Base-by-base conservation (phyloP, 176 grass and related monocot species). In the Echinochloa phyllopogon region DNA sequence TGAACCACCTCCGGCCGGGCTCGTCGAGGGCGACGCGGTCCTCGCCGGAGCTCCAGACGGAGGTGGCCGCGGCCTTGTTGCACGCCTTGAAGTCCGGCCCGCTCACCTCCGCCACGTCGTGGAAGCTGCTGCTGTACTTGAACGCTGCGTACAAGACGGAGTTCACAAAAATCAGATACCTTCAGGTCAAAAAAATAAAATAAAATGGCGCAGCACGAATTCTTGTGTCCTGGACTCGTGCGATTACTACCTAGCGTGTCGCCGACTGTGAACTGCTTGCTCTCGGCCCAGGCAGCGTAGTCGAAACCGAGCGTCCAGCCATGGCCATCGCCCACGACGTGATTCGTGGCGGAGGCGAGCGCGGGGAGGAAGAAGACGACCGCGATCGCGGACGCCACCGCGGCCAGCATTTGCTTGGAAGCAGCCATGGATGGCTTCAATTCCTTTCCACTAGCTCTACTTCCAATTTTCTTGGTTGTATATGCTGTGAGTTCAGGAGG, bases 241-340 rank as follows among this genome's bases (percentile, higher is more conserved):
- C 33, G 8, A 5, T 11, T 55, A 8, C 11, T 68, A 87, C 89
- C 17, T 51, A 91, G 45, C 10, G 49, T 48, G 57, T 90, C 89
- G 52, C 84, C 75, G 65, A 90, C 69, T 4, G 7, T 79, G 84
- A 90, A 87, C 40, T 79, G 64, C n/a, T 86, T 86, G 66, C 27
- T 11, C 50, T 60, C 59, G 42, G 80, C 61, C 89, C 84, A 90
- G 6, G 39, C 4, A 4, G 58, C 49, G 67, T 90, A 90, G 74
- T 90, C 39, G 66, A 79, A 47, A 5, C 44, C 60, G 14, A 56
- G 58, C 2, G 18, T n/a, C 80, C 84, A 90, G 3, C 89, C 89
- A 0, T 17, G 7, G 1, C 11, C 8, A 33, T 79, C 84, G 3
- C 89, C 84, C 0, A 90, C 80, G 3, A 50, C n/a, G 21, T 87